Conservation (phyloP, 805 yeast species). For the Wickerhamiella brachini region DNA sequence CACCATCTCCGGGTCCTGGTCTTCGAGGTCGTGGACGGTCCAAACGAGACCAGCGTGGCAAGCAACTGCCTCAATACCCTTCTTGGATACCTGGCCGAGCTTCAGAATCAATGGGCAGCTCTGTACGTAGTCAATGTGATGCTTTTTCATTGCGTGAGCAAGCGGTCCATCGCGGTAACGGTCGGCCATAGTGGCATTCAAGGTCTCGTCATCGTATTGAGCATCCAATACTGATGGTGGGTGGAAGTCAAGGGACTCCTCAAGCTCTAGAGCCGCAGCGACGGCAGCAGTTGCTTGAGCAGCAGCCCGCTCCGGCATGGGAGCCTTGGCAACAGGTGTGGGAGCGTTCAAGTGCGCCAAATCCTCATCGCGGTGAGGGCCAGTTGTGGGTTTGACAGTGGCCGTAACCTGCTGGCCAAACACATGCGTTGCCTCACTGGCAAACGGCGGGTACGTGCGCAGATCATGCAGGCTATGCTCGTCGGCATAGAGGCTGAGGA, state of each 20-base stretch:
- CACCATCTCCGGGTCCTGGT: slow-evolving; percentile 49
- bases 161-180: slow-evolving; percentile 30
- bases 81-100: slow-evolving; percentile 41
- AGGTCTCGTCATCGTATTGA: not conserved
- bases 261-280: not conserved
- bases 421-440: slow-evolving; percentile 8
- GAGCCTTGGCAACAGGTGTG: not conserved
- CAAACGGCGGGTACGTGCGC: slow-evolving; percentile 17
- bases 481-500: slow-evolving; percentile 49
- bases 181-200: slow-evolving; percentile 14
- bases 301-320: not conserved
- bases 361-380: slow-evolving; percentile 3
- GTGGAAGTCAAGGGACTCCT: not conserved
- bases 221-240: not conserved
- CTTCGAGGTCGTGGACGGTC: slow-evolving; percentile 36
- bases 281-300: not conserved
- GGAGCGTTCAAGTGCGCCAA: not conserved
- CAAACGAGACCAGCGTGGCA: slow-evolving; percentile 78
- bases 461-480: slow-evolving; percentile 35
- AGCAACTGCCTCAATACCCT: slow-evolving; percentile 36
- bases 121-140: slow-evolving; percentile 47
- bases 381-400: slow-evolving; percentile 12
- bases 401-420: slow-evolving; percentile 12
- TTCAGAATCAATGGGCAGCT: slow-evolving; percentile 49
- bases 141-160: slow-evolving; percentile 42